phyloP scores from a whole-genome alignment of 192 early-diverging fungal species.

The Linnemannia elongata region DNA sequence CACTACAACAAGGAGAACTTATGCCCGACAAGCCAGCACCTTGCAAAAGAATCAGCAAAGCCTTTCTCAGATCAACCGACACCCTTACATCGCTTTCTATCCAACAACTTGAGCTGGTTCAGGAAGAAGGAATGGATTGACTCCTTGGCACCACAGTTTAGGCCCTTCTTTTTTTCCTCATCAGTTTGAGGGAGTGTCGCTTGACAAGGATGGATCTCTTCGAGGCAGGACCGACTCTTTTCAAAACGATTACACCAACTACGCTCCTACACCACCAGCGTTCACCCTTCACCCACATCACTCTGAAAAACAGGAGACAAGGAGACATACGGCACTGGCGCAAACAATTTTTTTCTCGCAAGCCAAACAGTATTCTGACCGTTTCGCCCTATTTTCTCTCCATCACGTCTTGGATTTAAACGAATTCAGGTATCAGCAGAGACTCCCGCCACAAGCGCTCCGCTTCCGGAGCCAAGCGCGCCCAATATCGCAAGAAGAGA shows the following conservation, averaged over 20 bases:
- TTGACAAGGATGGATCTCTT: background rate
- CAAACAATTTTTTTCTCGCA: background rate
- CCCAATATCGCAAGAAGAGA: slow-evolving; percentile 99
- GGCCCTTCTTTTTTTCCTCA: background rate
- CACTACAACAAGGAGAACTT: background rate
- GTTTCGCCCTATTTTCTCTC: background rate
- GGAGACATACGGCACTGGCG: background rate
- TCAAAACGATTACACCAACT: background rate
- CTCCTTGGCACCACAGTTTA: background rate
- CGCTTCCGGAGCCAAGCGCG: slow-evolving; percentile 98
- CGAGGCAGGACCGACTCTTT: background rate
- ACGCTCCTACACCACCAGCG: background rate
- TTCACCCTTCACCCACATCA: background rate
- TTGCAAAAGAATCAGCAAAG: background rate
- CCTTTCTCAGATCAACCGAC: background rate
- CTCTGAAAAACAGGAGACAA: background rate
- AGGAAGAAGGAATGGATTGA: background rate
- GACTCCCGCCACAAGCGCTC: slow-evolving; percentile 99
- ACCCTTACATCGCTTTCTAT: background rate
- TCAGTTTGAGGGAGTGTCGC: background rate
- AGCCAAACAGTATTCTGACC: slow-evolving; percentile 9
- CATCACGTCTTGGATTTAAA: background rate
- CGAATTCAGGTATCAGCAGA: slow-evolving; percentile 93
- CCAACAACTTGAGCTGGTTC: background rate
- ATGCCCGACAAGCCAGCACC: background rate